phyloP scores from a whole-genome alignment of 108 stramenopile genomes.

The Pseudonitzschia pungens region DNA sequence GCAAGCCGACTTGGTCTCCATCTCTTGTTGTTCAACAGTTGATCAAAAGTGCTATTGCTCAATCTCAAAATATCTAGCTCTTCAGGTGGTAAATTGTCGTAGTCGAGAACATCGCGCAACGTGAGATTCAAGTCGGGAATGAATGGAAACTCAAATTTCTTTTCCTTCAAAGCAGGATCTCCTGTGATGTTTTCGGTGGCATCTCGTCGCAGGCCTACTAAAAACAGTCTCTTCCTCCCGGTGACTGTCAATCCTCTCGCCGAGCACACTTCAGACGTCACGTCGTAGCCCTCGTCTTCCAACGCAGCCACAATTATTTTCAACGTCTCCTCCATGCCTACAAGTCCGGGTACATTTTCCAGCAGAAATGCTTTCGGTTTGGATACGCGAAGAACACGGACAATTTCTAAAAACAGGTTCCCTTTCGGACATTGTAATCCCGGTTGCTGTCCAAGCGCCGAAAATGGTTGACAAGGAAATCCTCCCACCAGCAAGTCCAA shows the following conservation, averaged over 20 bases:
- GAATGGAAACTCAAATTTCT: constrained; percentile 62
- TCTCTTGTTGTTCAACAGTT: constrained; percentile 42
- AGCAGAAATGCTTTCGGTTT: constrained; percentile 69
- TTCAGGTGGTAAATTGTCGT: constrained; percentile 44
- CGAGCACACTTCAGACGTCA: constrained; percentile 59
- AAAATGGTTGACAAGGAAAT: constrained; percentile 85
- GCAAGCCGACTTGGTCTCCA: constrained; percentile 66
- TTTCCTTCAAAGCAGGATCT: background rate
- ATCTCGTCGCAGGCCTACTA: constrained; percentile 59
- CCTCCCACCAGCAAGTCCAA: constrained; percentile 69
- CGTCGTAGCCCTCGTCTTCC: constrained; percentile 64
- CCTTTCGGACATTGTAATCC: constrained; percentile 69
- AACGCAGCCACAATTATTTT: constrained; percentile 51
- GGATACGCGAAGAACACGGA: constrained; percentile 56
- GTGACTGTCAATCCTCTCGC: constrained; percentile 67
- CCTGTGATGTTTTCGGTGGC: background rate
- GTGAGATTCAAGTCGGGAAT: constrained; percentile 72
- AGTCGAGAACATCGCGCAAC: constrained; percentile 59
- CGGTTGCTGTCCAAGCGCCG: constrained; percentile 61
- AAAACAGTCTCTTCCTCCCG: constrained; percentile 64
- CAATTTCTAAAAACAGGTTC: constrained; percentile 68
- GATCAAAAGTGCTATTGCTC: constrained; percentile 43
- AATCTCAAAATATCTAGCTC: constrained; percentile 57
- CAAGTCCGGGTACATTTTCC: constrained; percentile 82
- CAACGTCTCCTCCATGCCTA: constrained; percentile 52